Conservation (phyloP, 495 filamentous ascomycete genomes). For the Ramalina peruviana region DNA sequence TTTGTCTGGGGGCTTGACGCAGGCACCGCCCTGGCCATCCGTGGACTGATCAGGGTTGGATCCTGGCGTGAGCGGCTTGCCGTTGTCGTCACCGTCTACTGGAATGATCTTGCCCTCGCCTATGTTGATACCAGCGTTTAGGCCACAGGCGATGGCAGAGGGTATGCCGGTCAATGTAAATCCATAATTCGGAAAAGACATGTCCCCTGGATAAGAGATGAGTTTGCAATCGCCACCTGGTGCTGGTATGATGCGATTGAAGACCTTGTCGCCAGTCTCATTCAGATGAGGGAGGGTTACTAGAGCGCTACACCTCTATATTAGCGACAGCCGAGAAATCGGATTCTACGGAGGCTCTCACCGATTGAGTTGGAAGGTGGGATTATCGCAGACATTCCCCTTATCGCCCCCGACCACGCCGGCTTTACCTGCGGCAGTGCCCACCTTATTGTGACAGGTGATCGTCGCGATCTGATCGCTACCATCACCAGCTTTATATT, state of each 20-base stretch:
- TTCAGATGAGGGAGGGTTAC: constrained; percentile 3
- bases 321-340: background rate
- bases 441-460: constrained; percentile 5
- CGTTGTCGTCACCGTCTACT: background rate
- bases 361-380: constrained; percentile 2
- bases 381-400: background rate
- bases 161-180: constrained; percentile 1
- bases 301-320: background rate
- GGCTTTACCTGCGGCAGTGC: background rate
- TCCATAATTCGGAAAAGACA: background rate
- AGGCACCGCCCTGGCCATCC: constrained; percentile 2
- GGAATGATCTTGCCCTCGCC: background rate
- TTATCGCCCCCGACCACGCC: background rate
- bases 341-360: background rate
- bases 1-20: background rate
- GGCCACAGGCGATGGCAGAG: constrained; percentile 4
- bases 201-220: background rate
- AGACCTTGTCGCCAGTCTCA: constrained; percentile 1
- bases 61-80: background rate
- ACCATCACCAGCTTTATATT: background rate
- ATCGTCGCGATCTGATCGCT: constrained; percentile 4
- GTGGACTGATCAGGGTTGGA: constrained; percentile 1
- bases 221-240: constrained; percentile 5
- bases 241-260: constrained; percentile 5
- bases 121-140: background rate